Evolutionary conservation across 345 rosid species (phyloP).

Genomic region (Hibiscus trionum): DNA sequence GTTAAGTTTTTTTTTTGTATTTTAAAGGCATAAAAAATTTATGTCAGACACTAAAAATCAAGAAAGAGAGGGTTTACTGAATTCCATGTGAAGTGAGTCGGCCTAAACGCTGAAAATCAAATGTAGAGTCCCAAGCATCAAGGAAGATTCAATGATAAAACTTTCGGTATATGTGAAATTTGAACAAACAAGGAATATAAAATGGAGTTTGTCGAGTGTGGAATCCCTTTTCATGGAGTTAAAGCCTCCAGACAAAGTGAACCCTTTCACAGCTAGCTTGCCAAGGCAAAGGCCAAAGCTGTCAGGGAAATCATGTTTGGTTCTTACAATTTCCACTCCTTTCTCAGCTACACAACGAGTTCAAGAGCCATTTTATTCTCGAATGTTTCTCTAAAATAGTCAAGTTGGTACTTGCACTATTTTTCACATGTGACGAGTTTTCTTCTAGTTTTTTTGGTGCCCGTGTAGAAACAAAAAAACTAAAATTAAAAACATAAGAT

Average conservation of each 20-base stretch:
- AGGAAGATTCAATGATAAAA: neutral
- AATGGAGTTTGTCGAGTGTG: neutral
- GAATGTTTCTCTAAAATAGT: neutral
- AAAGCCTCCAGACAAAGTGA: neutral
- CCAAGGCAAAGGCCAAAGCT: neutral
- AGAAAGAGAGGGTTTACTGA: neutral
- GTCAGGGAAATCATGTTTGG: constrained; percentile 4
- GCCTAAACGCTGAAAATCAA: neutral
- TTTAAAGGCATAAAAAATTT: neutral
- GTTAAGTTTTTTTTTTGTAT: neutral
- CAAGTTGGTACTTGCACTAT: neutral
- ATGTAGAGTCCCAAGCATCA: neutral
- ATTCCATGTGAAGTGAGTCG: neutral
- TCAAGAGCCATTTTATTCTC: constrained; percentile 5
- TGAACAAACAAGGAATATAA: neutral
- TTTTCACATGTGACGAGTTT: neutral
- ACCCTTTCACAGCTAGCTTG: neutral
- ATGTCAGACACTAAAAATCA: too few relatives aligned
- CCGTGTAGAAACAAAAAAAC: neutral
- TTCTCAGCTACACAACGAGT: neutral
- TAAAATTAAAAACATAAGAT: neutral
- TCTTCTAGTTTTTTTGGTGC: too few relatives aligned
- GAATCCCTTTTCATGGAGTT: too few relatives aligned
- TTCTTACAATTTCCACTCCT: neutral
- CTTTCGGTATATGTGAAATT: neutral